Conservation (phyloP, 2,329 filamentous ascomycete genomes). For the Monosporascus sp. region DNA sequence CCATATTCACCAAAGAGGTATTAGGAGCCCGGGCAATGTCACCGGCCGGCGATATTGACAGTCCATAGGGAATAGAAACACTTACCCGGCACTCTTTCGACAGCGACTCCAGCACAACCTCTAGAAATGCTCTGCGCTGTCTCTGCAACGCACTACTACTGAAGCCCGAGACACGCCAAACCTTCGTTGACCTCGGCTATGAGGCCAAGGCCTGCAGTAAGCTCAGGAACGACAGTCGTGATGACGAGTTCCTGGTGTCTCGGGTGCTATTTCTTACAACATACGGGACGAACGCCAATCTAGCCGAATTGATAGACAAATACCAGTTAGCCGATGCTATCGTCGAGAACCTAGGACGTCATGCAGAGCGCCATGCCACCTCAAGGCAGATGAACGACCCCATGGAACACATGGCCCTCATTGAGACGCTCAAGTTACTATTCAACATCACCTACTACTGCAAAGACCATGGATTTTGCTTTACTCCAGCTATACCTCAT, state of each 20-base stretch:
- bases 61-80: constrained; percentile 63
- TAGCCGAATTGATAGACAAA: constrained; percentile 59
- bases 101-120: constrained; percentile 54
- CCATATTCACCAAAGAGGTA: constrained; percentile 79
- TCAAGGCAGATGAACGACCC: constrained; percentile 36
- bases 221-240: constrained; percentile 66
- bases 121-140: constrained; percentile 72
- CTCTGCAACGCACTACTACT: constrained; percentile 81
- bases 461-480: constrained; percentile 53
- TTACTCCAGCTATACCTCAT: constrained; percentile 62
- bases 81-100: constrained; percentile 71
- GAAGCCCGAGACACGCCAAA: constrained; percentile 60
- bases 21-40: constrained; percentile 1
- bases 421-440: constrained; percentile 78
- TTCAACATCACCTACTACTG: constrained; percentile 83
- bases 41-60: constrained; percentile 8
- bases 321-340: constrained; percentile 64
- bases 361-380: constrained; percentile 45
- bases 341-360: constrained; percentile 63
- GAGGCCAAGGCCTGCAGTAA: constrained; percentile 62
- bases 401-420: constrained; percentile 74
- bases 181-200: constrained; percentile 66
- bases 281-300: constrained; percentile 66
- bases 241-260: constrained; percentile 83
- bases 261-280: constrained; percentile 76